Evolutionary conservation across 2,329 filamentous ascomycete species (phyloP).

Genomic region (Parastagonospora avenae): DNA sequence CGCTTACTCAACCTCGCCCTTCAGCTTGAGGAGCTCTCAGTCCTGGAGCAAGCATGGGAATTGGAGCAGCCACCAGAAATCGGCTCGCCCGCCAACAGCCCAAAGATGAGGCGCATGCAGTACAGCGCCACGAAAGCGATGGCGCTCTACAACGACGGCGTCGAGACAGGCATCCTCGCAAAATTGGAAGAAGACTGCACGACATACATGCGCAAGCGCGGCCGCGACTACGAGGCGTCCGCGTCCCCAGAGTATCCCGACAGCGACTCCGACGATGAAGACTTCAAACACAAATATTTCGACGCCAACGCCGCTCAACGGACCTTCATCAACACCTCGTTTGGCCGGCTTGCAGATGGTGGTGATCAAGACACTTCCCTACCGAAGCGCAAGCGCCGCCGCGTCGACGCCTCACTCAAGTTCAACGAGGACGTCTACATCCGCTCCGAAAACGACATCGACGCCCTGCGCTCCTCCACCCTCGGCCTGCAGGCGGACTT

Average conservation of each 20-base stretch:
- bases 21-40: background rate
- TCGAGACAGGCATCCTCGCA: background rate
- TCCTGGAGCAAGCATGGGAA: background rate
- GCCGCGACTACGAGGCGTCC: background rate
- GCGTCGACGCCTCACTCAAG: background rate
- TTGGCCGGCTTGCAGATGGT: too few relatives aligned
- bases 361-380: background rate
- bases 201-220: background rate
- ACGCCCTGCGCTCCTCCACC: conserved; percentile 5
- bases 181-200: background rate
- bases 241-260: background rate
- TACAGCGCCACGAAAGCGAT: background rate
- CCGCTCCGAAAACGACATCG: conserved; percentile 10
- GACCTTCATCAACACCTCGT: background rate
- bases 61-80: background rate
- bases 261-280: background rate
- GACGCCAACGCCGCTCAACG: background rate
- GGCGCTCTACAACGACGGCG: background rate
- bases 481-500: too few relatives aligned
- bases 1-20: background rate
- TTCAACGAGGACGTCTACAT: conserved; percentile 7
- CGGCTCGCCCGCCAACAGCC: background rate
- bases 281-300: background rate
- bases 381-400: background rate
- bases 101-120: background rate